Evolutionary conservation across 83 land plant species (phyloP), one percentile per base, ranked within the genome.

Genomic region (Diphasiastrum complanatum): DNA sequence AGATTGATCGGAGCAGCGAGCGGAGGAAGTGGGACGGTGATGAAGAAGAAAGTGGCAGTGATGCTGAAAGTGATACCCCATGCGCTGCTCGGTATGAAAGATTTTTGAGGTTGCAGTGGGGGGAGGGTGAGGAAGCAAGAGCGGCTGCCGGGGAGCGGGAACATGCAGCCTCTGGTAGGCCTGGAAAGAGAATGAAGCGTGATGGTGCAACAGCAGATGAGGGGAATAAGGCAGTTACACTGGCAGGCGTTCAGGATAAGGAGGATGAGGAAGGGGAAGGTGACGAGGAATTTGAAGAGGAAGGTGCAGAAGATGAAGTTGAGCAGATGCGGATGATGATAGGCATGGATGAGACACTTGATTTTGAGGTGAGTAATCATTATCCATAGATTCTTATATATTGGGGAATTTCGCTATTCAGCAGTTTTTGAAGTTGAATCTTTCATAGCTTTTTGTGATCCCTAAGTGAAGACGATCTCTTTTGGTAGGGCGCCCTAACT

Each of bases 281-380:
- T 18, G 51, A 6, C 51, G 51, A 48, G 23, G 51, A 6, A 24
- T 18, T 6, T 55, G 38, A 55, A 27, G 71, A 55, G 23, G 70
- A 56, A 14, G 63, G 50, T 31, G 26, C 14, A 12, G 69, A 71
- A 6, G 70, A 65, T 11, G 75, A 72, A 56, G 72, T 29, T 1
- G 61, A 68, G 28, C 26, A 50, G 54, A 61, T 73, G 64, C 55
- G 71, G n/a, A 47, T 23, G 20, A 67, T 66, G 72, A 49, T 73
- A 22, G 76, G 76, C 33, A 60, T 66, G 73, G 76, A 73, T 59
- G 22, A 29, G 19, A 66, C 76, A 10, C 58, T 73, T 16, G 76
- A 73, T 46, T 73, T 57, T 31, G 76, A 73, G 65, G 72, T 69
- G 46, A 26, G 67, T 25, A 18, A 1, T 19, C 52, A 11, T 5